Evolutionary conservation across 1,284 basidiomycete species (phyloP), one percentile per base, ranked within the genome.

Genomic region (Salmacisia buchloeana): DNA sequence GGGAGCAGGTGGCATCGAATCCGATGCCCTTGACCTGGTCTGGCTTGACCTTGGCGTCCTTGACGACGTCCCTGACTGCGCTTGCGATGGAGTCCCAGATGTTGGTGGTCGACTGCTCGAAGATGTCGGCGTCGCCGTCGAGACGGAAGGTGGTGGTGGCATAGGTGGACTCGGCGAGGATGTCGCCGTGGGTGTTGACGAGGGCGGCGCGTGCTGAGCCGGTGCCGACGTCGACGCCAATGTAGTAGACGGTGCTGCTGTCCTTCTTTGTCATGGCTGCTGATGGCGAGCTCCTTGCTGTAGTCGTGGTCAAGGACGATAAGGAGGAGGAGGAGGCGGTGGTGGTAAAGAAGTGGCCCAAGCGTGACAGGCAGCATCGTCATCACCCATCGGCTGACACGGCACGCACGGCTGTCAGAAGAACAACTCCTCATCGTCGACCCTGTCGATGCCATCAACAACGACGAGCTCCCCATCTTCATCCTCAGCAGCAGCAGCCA

Each of bases 1-100:
- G 84, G 0, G 92, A 94, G 82, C 96, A 98, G 0, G 94, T 98
- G 59, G 94, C 94, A 81, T 97, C 94, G 79, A 97, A 97, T 10
- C 94, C 93, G 62, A 98, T 79, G 1, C 94, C 94, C 75, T 90
- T 92, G 69, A 98, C 88, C 3, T 83, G 81, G 2, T 82, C 80
- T 13, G 89, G 85, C 27, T 84, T 74, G 35, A 92, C 81, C 5
- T 86, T 84, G 2, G 89, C 86, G 35, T 84, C 81, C 12, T 83
- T 68, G 34, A 98, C 82, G 60, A 91, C 88, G 10, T 85, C 84
- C 70, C 85, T 86, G 69, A 91, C 87, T 33, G 88, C 87, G 59
- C 82, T 83, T 43, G 86, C 84, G 69, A 96, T 89, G 63, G 86
- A 86, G 9, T 82, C 77, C 94, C 96, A 98, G 81, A 97, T 82